Conservation (phyloP, 176 grass and related monocot genomes). For the Zizania latifolia region DNA sequence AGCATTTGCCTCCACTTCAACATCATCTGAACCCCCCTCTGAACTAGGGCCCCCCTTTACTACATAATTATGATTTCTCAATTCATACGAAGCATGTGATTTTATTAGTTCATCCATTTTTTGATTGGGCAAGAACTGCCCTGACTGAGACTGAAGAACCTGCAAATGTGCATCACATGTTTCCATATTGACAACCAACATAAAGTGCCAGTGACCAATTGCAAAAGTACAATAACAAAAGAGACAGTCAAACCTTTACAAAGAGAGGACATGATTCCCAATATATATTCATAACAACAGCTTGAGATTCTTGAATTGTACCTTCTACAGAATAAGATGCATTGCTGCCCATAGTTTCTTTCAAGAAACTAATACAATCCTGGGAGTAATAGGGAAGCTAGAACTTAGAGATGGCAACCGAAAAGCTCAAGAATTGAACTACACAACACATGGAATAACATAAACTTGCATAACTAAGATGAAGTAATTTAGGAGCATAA, state of each 20-base stretch:
- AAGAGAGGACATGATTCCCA: constrained; percentile 58
- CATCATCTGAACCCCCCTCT: constrained; percentile 49
- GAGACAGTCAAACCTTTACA: constrained; percentile 42
- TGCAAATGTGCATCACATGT: constrained; percentile 27
- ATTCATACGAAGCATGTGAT: constrained; percentile 30
- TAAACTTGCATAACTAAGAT: constrained; percentile 3
- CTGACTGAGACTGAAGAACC: constrained; percentile 59
- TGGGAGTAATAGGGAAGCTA: constrained; percentile 19
- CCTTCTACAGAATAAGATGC: constrained; percentile 28
- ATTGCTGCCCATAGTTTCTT: constrained; percentile 47
- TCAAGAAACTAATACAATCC: constrained; percentile 62
- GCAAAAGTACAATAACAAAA: constrained; percentile 9
- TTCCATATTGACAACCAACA: not conserved
- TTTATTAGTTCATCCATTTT: constrained; percentile 59
- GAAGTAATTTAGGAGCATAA: not conserved
- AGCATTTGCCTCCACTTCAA: constrained; percentile 59
- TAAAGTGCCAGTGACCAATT: not conserved
- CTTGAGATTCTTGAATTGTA: constrained; percentile 27
- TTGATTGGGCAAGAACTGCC: constrained; percentile 49
- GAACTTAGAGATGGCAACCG: constrained; percentile 5
- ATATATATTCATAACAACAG: constrained; percentile 35
- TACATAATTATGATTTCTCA: constrained; percentile 25
- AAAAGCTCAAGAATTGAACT: constrained; percentile 14
- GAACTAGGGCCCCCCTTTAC: constrained; percentile 24
- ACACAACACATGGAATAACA: not conserved